phyloP scores from a whole-genome alignment of 805 yeast species.

The Candida alai region DNA sequence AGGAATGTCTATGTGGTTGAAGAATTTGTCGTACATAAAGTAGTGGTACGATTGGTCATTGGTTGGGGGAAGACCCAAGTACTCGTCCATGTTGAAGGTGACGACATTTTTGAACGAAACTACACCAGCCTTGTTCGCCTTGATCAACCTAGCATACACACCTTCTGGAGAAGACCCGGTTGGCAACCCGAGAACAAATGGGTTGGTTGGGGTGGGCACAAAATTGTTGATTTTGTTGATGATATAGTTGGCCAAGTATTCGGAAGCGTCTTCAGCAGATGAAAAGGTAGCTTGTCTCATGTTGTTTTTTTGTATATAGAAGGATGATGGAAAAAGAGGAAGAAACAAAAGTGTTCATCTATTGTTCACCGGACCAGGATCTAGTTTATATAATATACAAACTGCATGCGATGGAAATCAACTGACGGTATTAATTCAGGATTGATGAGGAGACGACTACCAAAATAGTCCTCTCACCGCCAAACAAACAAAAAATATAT shows the following conservation, averaged over 20 bases:
- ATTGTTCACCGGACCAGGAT: too few relatives aligned
- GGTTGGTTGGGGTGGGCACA: constrained; percentile 40
- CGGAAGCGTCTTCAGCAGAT: constrained; percentile 38
- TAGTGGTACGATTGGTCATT: constrained; percentile 53
- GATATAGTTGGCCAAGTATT: constrained; percentile 44
- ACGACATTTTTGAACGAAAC: constrained; percentile 51
- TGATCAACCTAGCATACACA: constrained; percentile 44
- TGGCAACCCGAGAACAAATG: constrained; percentile 56
- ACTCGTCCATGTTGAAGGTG: constrained; percentile 63
- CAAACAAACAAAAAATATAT: too few relatives aligned
- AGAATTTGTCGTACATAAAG: constrained; percentile 54
- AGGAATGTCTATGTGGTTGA: constrained; percentile 53
- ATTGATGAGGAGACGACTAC: too few relatives aligned
- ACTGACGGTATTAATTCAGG: too few relatives aligned
- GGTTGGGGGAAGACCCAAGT: constrained; percentile 45
- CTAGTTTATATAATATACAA: too few relatives aligned
- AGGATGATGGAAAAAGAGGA: background rate
- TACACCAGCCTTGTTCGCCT: constrained; percentile 37
- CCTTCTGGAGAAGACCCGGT: constrained; percentile 62
- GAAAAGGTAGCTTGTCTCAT: constrained; percentile 37
- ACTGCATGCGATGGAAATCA: too few relatives aligned
- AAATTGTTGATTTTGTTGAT: constrained; percentile 41
- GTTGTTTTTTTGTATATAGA: background rate
- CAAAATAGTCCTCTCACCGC: too few relatives aligned
- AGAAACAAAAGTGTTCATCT: too few relatives aligned